These are phyloP conservation scores for Gastrodia elata DNA, from an alignment of 106 monocot species.

Conservation along the genomic window DNA sequence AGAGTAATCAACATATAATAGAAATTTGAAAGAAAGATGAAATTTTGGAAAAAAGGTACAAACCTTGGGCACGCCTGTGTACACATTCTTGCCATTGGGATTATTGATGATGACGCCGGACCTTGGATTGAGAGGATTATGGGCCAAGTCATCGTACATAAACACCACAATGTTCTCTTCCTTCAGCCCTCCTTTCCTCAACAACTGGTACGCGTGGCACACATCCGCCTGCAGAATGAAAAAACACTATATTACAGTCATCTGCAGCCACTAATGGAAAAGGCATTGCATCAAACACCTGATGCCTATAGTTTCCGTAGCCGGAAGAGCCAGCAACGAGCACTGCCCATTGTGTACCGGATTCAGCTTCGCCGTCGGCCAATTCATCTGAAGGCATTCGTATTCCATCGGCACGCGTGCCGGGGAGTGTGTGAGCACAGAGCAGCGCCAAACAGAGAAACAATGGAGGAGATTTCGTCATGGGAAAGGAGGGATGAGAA, in stretches of 20 bases:
- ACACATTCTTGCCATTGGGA: constrained; percentile 68
- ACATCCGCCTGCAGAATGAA: constrained; percentile 51
- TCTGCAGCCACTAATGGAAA: background rate
- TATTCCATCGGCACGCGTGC: background rate
- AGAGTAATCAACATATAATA: background rate
- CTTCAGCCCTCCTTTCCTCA: constrained; percentile 67
- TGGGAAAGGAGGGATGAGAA: background rate
- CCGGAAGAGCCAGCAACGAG: constrained; percentile 41
- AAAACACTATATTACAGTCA: background rate
- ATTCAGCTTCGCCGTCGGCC: background rate
- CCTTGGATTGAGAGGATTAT: constrained; percentile 65
- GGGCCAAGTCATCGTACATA: constrained; percentile 90
- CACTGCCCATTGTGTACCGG: constrained; percentile 32
- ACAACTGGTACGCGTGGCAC: constrained; percentile 86
- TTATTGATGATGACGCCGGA: constrained; percentile 73
- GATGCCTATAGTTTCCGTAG: constrained; percentile 39
- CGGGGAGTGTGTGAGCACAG: background rate
- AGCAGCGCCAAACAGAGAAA: background rate
- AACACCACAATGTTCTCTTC: constrained; percentile 98
- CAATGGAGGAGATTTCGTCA: background rate
- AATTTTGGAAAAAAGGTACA: background rate
- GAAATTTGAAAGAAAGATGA: background rate
- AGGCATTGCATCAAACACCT: constrained; percentile 8
- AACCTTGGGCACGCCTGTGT: constrained; percentile 84
- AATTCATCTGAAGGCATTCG: background rate